Percentiles rank a stretch among this genome's conserved stretches.
These are phyloP conservation scores for Blastocystis sp. DNA, from an alignment of 352 stramenopile genomes.

Conservation along the genomic window DNA sequence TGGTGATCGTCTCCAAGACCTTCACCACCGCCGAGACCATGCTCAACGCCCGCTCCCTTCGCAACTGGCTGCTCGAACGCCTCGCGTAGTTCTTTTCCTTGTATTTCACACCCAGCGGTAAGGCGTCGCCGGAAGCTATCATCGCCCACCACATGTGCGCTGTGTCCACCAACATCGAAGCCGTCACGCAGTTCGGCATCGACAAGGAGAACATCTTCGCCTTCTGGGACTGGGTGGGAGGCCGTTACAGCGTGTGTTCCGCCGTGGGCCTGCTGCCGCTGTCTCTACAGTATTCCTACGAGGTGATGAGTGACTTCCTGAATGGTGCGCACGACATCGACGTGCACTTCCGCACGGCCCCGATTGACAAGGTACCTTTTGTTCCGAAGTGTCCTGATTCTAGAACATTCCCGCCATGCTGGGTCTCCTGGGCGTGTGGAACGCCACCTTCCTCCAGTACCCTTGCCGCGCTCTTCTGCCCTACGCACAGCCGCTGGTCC, in stretches of 20 bases:
- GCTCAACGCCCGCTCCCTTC: conserved; percentile 91
- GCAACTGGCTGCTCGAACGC: conserved; percentile 87
- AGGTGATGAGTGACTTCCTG: conserved; percentile 86
- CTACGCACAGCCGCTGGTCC: conserved; percentile 87
- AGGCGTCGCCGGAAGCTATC: conserved; percentile 72
- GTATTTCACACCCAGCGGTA: background rate
- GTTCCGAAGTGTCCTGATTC: conserved; percentile 75
- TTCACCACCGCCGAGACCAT: conserved; percentile 98
- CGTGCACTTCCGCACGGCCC: conserved; percentile 88
- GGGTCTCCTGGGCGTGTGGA: conserved; percentile 93
- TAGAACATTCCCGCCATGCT: conserved; percentile 93
- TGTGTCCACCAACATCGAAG: conserved; percentile 75
- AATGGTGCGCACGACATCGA: conserved; percentile 93
- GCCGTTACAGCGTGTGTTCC: conserved; percentile 93
- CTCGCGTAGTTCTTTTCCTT: conserved; percentile 72
- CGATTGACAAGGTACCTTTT: conserved; percentile 43
- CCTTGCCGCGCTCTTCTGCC: conserved; percentile 75
- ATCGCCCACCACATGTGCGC: conserved; percentile 76
- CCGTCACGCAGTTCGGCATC: conserved; percentile 88
- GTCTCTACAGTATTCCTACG: conserved; percentile 89
- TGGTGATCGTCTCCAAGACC: conserved; percentile 95
- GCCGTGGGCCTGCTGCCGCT: conserved; percentile 91
- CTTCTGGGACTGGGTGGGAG: conserved; percentile 98
- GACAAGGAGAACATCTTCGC: conserved; percentile 89
- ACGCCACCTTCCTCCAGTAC: conserved; percentile 94